phyloP scores from a whole-genome alignment of 2,329 filamentous ascomycete species.

The Nemania sp. region DNA sequence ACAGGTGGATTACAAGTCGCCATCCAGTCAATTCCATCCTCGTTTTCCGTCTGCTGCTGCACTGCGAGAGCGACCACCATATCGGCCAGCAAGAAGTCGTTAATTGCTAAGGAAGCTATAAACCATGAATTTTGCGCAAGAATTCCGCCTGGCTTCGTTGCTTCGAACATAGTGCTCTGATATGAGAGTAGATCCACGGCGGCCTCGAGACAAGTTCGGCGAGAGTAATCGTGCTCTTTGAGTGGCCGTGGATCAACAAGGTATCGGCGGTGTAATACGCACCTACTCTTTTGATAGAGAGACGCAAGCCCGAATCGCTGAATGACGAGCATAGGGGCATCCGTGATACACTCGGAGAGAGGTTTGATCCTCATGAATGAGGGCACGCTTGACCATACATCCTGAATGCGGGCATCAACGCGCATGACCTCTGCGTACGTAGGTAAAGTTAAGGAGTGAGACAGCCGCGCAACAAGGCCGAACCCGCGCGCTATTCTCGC shows the following conservation, averaged over 20 bases:
- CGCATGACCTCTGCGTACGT: slow-evolving; percentile 53
- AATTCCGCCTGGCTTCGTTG: slow-evolving; percentile 56
- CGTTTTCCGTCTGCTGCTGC: slow-evolving; percentile 46
- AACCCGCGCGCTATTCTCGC: slow-evolving; percentile 52
- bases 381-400: slow-evolving; percentile 51
- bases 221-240: slow-evolving; percentile 56
- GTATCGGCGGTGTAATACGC: slow-evolving; percentile 59
- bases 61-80: slow-evolving; percentile 61
- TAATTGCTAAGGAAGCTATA: slow-evolving; percentile 58
- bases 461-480: slow-evolving; percentile 52
- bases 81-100: slow-evolving; percentile 64
- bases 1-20: slow-evolving; percentile 38
- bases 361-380: slow-evolving; percentile 52
- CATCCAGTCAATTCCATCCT: slow-evolving; percentile 42
- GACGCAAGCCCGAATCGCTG: slow-evolving; percentile 57
- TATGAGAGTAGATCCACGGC: slow-evolving; percentile 52
- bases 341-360: slow-evolving; percentile 53
- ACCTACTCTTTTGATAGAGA: slow-evolving; percentile 58
- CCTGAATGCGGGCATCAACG: slow-evolving; percentile 50
- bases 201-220: slow-evolving; percentile 53
- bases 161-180: slow-evolving; percentile 53
- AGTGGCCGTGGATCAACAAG: slow-evolving; percentile 48
- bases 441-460: slow-evolving; percentile 53
- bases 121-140: slow-evolving; percentile 60
- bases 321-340: slow-evolving; percentile 51